Evolutionary conservation across 345 rosid species (phyloP), one percentile per base, ranked within the genome.

Genomic region (Populus nigra): DNA sequence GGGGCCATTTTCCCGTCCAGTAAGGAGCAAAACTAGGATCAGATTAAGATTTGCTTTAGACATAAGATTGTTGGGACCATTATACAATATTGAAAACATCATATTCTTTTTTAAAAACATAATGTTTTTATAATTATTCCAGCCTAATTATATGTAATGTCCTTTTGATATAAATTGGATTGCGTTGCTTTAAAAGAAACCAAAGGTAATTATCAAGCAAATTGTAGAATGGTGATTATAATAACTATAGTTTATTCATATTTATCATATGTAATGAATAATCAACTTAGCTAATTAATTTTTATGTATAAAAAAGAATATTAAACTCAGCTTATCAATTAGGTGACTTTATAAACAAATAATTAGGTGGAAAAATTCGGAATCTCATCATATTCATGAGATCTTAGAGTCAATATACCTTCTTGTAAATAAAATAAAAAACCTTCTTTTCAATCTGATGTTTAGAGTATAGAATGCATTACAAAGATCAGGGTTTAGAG

Each of bases 161-260:
- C 5, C 5, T 4, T n/a, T 13, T 38, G 13, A 38, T 39, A 2
- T 39, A 20, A 18, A 53, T n/a, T 43, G 35, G 15, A 43, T 69
- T 43, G n/a, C 35, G n/a, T 43, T 43, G n/a, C 35, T 69, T 69
- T 2, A 43, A 43, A 69, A n/a, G 55, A 69, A 69, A 41, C 36
- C 5, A 69, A 41, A 69, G 57, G 22, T 69, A 41, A 69, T 69
- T 41, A 43, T 69, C 18, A 69, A 41, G 72, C 23, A 69, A 69
- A 41, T 53, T 53, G 59, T 53, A 18, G 59, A 53, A 18, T 20
- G 8, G 10, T 18, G 18, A 6, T 17, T 18, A 6, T 33, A 33
- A 33, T 33, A 4, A 33, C 36, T 33, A 33, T 49, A 15, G 39
- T 38, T 38, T 38, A 38, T 38, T 38, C 39, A 38, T 38, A 38